These are phyloP conservation scores for Casuarina glauca DNA, from an alignment of 306 rosid species.

Conservation along the genomic window DNA sequence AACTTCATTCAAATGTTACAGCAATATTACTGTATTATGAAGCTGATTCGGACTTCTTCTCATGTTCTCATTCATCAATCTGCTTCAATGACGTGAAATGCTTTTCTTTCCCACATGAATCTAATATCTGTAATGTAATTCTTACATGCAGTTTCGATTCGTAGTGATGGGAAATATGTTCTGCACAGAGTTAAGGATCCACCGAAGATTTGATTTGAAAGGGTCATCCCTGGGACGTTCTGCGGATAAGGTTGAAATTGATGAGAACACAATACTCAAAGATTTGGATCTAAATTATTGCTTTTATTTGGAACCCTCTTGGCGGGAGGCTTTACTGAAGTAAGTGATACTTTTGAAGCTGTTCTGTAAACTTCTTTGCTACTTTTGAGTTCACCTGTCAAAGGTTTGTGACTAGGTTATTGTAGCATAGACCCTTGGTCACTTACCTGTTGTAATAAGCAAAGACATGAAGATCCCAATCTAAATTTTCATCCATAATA, in stretches of 20 bases:
- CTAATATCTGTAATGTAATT: conserved; percentile 26
- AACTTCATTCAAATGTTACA: background rate
- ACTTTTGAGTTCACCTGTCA: conserved; percentile 17
- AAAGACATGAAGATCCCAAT: conserved; percentile 1
- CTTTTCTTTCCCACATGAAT: conserved; percentile 14
- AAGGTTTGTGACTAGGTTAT: conserved; percentile 15
- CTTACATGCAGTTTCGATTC: conserved; percentile 84
- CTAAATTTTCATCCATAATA: background rate
- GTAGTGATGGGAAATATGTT: conserved; percentile 99
- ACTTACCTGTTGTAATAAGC: conserved; percentile 5
- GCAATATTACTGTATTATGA: conserved; percentile 11
- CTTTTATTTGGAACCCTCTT: conserved; percentile 94
- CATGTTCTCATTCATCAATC: conserved; percentile 19
- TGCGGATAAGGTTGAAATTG: conserved; percentile 94
- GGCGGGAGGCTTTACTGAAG: conserved; percentile 83
- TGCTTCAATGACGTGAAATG: conserved; percentile 25
- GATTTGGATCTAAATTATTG: conserved; percentile 88
- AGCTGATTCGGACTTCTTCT: conserved; percentile 15
- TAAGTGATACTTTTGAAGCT: conserved; percentile 41
- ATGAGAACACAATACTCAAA: conserved; percentile 92
- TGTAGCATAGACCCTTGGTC: conserved; percentile 5
- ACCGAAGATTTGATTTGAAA: conserved; percentile 89
- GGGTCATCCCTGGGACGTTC: conserved; percentile 99
- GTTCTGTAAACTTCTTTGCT: background rate
- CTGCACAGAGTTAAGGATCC: conserved; percentile 97